Evolutionary conservation across 2,329 filamentous ascomycete species (phyloP), one percentile per base, ranked within the genome.

Genomic region (Exophiala phaeomuriformis): DNA sequence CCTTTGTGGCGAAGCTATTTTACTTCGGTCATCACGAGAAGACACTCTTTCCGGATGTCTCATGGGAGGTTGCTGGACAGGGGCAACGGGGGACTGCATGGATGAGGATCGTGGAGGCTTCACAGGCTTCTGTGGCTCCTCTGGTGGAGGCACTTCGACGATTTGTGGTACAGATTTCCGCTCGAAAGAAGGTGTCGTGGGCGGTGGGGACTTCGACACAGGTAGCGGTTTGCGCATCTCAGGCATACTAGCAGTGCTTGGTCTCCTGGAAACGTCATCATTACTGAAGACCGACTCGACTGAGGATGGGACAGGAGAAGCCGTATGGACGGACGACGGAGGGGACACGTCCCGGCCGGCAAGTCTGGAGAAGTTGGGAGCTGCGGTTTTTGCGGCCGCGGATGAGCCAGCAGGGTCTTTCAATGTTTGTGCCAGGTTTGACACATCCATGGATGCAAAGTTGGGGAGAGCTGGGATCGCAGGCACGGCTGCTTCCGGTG

Each of bases 171-270:
- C 71, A 27, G 66, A 65, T 57, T 71, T 68, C 55, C 70, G 66
- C 48, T 76, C 74, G 8, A 75, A 71, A 33, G 78, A 74, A 50
- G 76, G 66, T 32, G 75, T 80, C 5, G 78, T 79, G 30, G 77
- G 73, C 4, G 77, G 80, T 59, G 79, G 80, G 7, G 75, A 76
- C 48, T 75, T 76, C 58, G 79, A 75, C 12, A 76, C 72, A 3
- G 80, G 81, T 52, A 81, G 77, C 64, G 81, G 81, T 52, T 75
- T 69, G 51, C 72, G 73, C 37, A 55, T 47, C 27, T 62, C 61
- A 9, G 67, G 66, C 58, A 70, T 73, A 58, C 67, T 69, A 57
- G 68, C 63, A 29, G 64, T 59, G 57, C 63, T 68, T 27, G 61
- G 64, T 61, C 61, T 67, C 46, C 61, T 64, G 52, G 59, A 58